These are phyloP conservation scores for Xerocomus potaroensis DNA, from an alignment of 768 basidiomycete species.

Conservation along the genomic window DNA sequence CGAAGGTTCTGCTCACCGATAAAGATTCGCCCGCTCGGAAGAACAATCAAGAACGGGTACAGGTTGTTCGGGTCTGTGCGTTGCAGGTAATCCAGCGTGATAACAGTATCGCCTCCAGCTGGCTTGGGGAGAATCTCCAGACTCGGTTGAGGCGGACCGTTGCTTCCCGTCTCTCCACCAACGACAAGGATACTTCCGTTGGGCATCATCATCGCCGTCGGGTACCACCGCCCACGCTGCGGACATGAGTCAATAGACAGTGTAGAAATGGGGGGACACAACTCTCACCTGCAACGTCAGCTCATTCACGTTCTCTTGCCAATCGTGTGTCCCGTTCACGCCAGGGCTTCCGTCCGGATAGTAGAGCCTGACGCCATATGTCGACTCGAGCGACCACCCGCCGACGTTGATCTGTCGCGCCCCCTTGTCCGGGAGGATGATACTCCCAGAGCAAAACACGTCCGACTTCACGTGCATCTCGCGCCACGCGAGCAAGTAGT, in stretches of 20 bases:
- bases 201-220: conserved; percentile 59
- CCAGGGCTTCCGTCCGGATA: conserved; percentile 65
- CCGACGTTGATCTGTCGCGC: conserved; percentile 34
- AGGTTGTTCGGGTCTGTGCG: conserved; percentile 78
- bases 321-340: conserved; percentile 70
- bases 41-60: conserved; percentile 71
- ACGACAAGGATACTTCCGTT: conserved; percentile 74
- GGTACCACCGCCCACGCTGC: conserved; percentile 69
- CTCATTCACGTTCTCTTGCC: conserved; percentile 65
- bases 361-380: conserved; percentile 69
- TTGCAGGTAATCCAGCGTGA: conserved; percentile 61
- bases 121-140: conserved; percentile 70
- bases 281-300: conserved; percentile 59
- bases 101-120: conserved; percentile 53
- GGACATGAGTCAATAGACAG: not conserved
- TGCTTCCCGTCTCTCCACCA: conserved; percentile 72
- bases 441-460: conserved; percentile 73
- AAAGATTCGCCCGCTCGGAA: conserved; percentile 68
- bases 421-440: conserved; percentile 71
- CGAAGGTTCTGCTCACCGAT: conserved; percentile 45
- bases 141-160: conserved; percentile 60
- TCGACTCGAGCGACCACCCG: conserved; percentile 65
- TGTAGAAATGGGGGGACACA: too few relatives aligned
- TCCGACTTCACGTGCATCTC: conserved; percentile 74
- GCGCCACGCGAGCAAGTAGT: conserved; percentile 55